Percentiles rank a stretch among this genome's conserved stretches.
Conservation (phyloP, 73 alveolate genomes). For the Tetrahymena malaccensis region DNA sequence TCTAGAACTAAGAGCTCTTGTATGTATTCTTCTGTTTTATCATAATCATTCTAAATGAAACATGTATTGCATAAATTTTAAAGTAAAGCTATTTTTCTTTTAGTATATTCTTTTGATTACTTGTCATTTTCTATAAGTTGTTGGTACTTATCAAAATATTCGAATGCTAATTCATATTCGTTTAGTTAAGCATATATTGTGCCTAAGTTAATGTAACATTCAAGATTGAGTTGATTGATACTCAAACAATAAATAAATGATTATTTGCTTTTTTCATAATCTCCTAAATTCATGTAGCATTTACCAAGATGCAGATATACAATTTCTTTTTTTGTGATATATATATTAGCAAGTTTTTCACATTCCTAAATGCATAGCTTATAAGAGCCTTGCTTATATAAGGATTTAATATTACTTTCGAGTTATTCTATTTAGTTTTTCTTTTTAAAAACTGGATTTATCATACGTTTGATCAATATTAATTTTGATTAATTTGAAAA, state of each 20-base stretch:
- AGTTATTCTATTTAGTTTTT: background rate
- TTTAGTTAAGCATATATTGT: background rate
- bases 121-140: background rate
- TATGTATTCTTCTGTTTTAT: background rate
- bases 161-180: background rate
- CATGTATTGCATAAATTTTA: background rate
- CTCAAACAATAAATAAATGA: background rate
- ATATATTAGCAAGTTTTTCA: background rate
- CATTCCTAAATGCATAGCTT: background rate
- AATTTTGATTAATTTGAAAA: no score
- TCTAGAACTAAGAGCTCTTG: background rate
- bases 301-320: background rate
- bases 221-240: background rate
- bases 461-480: background rate
- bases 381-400: background rate
- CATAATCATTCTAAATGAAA: background rate
- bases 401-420: background rate
- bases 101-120: background rate
- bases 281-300: background rate
- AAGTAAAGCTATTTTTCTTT: background rate
- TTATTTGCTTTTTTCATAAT: background rate
- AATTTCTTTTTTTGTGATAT: background rate
- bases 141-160: background rate
- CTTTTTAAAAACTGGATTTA: background rate
- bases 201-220: background rate